phyloP scores from a whole-genome alignment of 331 rosid species.

The Pyracantha coccinea region DNA sequence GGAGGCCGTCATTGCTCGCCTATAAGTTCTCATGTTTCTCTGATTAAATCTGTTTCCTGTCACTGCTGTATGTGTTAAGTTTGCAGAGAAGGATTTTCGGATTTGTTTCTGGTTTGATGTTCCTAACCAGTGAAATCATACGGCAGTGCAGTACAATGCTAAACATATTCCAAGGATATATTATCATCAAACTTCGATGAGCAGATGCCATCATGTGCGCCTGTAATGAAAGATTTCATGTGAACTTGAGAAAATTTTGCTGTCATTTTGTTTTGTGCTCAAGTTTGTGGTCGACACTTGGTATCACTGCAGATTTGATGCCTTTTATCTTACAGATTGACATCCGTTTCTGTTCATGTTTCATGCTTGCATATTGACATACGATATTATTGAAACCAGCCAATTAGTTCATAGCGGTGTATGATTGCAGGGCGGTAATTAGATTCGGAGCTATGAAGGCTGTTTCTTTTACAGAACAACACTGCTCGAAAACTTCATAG shows the following conservation, averaged over 20 bases:
- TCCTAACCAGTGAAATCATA: neutral
- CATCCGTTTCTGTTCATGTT: neutral
- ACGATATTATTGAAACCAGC: too few relatives aligned
- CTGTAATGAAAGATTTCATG: neutral
- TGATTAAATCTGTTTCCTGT: neutral
- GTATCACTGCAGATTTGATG: neutral
- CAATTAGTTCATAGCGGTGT: too few relatives aligned
- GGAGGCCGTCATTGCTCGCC: conserved; percentile 87
- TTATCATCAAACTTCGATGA: neutral
- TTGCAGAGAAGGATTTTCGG: conserved; percentile 7
- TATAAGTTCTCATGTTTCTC: conserved; percentile 26
- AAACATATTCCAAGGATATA: neutral
- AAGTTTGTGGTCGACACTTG: neutral
- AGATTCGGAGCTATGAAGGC: too few relatives aligned
- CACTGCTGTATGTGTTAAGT: conserved; percentile 7
- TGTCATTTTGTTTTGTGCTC: neutral
- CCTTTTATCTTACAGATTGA: neutral
- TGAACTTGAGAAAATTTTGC: neutral
- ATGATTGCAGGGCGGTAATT: too few relatives aligned
- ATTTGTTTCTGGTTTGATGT: neutral
- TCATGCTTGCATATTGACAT: neutral
- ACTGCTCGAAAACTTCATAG: too few relatives aligned
- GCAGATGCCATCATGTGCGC: neutral
- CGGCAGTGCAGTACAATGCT: neutral
- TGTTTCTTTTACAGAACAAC: too few relatives aligned